Evolutionary conservation across 1,284 basidiomycete genomes (phyloP), one percentile per base, ranked within the genome.

Genomic region (Malassezia globosa): DNA sequence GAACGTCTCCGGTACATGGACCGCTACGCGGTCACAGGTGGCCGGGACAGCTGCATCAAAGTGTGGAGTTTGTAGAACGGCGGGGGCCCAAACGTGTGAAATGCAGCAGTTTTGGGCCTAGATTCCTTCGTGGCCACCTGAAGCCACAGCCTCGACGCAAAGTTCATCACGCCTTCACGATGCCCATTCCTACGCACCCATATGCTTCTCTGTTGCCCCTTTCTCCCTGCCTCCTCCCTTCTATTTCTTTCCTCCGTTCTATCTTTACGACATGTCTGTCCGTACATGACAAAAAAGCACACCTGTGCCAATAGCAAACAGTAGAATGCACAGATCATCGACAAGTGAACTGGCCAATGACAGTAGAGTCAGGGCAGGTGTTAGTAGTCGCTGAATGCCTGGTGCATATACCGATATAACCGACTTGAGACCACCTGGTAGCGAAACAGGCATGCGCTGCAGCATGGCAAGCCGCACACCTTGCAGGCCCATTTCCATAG

Each of bases 1-100:
- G 87, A 94, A 73, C 79, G 80, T 56, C 75, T 97, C 60, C 79
- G 92, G 46, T 97, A 94, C 74, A 94, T 96, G 82, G 92, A 97
- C 74, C 82, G 84, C 52, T 99, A 96, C 73, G 77, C 95, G 41
- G 83, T 88, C 33, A 85, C 85, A 22, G 94, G 94, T 36, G 89
- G 83, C 44, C 80, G 83, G 47, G 92, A 97, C 74, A 79, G 84
- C 24, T 78, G 79, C 37, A 80, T 96, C 62, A 96, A 96, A 76
- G 82, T 95, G 50, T 97, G 92, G 92, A 87, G 88, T 37, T 76
- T 97, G 73, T 96, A 53, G 36, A n/a, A n/a, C n/a, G n/a, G n/a
- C n/a, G n/a, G n/a, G n/a, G n/a, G 29, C 29, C 29, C n/a, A 31
- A n/a, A 31, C 29, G 29, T n/a, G n/a, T n/a, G n/a, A n/a, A n/a